Evolutionary conservation across 2,329 filamentous ascomycete species (phyloP), one percentile per base, ranked within the genome.

Genomic region (Corynespora cassiicola): DNA sequence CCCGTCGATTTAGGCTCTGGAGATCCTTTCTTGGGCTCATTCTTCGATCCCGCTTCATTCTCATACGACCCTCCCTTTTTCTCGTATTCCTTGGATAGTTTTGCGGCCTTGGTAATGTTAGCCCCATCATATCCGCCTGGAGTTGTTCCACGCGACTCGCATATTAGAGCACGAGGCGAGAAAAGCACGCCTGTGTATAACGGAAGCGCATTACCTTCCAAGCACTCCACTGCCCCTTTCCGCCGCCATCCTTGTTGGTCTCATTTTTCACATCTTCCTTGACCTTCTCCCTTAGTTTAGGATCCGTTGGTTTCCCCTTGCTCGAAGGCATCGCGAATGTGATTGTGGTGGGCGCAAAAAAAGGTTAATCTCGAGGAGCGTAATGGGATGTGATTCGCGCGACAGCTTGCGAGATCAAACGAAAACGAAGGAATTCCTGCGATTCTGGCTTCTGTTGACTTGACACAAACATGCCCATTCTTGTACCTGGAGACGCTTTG

Each of bases 201-300:
- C 11, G 10, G 14, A 11, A 14, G 11, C n/a, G 12, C 3, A 16
- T 10, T 26, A 69, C 72, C 64, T 75, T 75, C 73, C 73, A 75
- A 27, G 72, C 72, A 33, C 69, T 69, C 72, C 70, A 71, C 50
- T 74, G 63, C 4, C 71, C 72, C 48, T 74, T 73, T n/a, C 72
- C 72, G 20, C 65, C 48, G 8, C 72, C 72, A 48, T 73, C 69
- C 44, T 74, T 73, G 38, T 75, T 74, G 5, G 69, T 56, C 42
- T 74, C 63, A 32, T 68, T 59, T 51, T 75, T 74, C n/a, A 74
- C 61, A 10, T 74, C 68, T 47, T 75, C 65, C 51, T 72, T 74
- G 18, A 73, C 67, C 50, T 73, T 60, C 53, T 74, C 71, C 32
- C 68, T 65, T 27, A 75, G 48, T 44, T 74, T 68, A 2, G 70